Evolutionary conservation across 2,329 filamentous ascomycete genomes (phyloP), one percentile per base, ranked within the genome.

Genomic region (Colletotrichum costaricense): DNA sequence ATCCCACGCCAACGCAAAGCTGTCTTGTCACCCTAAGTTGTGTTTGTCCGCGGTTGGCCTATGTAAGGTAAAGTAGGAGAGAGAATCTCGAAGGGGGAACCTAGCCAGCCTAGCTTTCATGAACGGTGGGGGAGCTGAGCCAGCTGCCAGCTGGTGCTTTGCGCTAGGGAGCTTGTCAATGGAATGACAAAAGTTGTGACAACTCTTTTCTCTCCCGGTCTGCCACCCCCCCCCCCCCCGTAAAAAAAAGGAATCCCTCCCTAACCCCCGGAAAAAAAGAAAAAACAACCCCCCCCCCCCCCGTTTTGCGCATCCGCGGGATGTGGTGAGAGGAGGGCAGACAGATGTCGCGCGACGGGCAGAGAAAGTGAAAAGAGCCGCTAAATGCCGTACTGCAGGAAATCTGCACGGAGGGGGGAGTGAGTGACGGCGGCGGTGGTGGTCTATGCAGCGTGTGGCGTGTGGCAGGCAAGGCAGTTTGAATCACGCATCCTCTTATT

Each of bases 311-410:
- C 26, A 49, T 49, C 42, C 42, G 42, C 19, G 42, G 42, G 42
- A 49, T 49, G 49, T 14, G 11, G 62, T 33, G 49, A 14, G 35
- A 64, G 62, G n/a, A 38, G 54, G 22, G n/a, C 28, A 35, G 46
- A 35, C 19, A 35, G n/a, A 63, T 35, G 28, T 26, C 54, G 49
- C 30, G 52, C 22, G 49, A 42, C 12, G 49, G 54, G 54, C 22
- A 54, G 46, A 38, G 22, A 24, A 63, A 33, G 11, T 55, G 30
- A 19, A 57, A 54, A 67, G 67, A 58, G 64, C 70, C 67, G 70
- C 70, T 71, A 56, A 70, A 49, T 70, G 38, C 66, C 67, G 60
- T 42, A 8, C 66, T 69, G 69, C 69, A 72, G 59, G 59, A 71
- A 71, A 54, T 72, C 66, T 69, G 56, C 46, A 62, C 70, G 52